Conservation (phyloP, 495 filamentous ascomycete species). For the Opeltia flavorubescens region DNA sequence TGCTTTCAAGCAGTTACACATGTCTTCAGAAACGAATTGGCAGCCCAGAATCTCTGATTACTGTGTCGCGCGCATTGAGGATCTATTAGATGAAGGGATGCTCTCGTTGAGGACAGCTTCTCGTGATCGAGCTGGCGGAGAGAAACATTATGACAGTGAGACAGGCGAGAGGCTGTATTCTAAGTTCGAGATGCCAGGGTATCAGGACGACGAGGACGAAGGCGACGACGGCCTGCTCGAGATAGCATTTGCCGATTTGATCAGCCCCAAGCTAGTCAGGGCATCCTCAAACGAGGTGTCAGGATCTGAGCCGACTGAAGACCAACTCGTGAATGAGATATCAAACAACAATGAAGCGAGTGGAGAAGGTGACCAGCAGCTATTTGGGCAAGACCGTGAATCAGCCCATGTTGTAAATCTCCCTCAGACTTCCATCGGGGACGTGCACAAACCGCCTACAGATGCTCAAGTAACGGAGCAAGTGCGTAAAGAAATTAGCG, state of each 20-base stretch:
- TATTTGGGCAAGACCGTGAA: conserved; percentile 14
- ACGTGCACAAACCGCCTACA: background rate
- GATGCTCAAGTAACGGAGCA: conserved; percentile 7
- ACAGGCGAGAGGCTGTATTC: conserved; percentile 45
- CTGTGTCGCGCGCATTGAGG: conserved; percentile 50
- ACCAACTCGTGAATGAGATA: conserved; percentile 8
- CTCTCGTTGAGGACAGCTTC: conserved; percentile 53
- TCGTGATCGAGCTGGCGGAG: conserved; percentile 43
- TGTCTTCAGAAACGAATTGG: conserved; percentile 65
- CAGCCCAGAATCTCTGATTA: conserved; percentile 56
- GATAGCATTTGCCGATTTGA: conserved; percentile 40
- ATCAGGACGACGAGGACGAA: conserved; percentile 34
- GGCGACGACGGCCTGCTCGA: conserved; percentile 40
- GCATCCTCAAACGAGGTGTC: conserved; percentile 9
- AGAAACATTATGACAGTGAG: conserved; percentile 34
- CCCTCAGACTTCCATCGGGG: background rate
- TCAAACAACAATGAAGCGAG: conserved; percentile 21
- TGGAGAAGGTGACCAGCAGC: conserved; percentile 25
- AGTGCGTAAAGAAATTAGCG: conserved; percentile 19
- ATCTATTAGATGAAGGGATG: conserved; percentile 28
- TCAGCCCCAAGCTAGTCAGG: conserved; percentile 47
- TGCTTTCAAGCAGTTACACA: conserved; percentile 61
- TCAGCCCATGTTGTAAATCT: background rate
- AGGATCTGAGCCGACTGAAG: conserved; percentile 2
- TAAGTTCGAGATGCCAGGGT: conserved; percentile 54